phyloP scores from a whole-genome alignment of 2,329 filamentous ascomycete genomes.

The Talaromyces sp. region DNA sequence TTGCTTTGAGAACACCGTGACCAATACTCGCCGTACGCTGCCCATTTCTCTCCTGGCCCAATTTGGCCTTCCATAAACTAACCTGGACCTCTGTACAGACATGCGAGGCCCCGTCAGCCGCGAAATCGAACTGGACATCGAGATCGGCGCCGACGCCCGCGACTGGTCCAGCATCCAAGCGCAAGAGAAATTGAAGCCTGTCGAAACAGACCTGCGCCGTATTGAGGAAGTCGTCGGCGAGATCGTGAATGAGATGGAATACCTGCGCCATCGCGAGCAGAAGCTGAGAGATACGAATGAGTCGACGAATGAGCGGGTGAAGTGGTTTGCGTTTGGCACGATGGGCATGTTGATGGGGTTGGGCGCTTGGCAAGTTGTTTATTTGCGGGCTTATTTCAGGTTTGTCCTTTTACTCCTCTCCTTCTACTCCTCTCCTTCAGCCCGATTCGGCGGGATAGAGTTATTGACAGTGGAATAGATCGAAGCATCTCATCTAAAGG shows the following conservation, averaged over 20 bases:
- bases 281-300: slow-evolving; percentile 97
- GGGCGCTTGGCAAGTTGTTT: slow-evolving; percentile 96
- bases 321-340: slow-evolving; percentile 95
- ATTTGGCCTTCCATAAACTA: neutral
- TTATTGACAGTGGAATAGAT: slow-evolving; percentile 40
- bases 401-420: slow-evolving; percentile 29
- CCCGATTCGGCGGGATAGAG: neutral
- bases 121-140: slow-evolving; percentile 85
- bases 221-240: slow-evolving; percentile 88
- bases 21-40: slow-evolving; percentile 57
- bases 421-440: neutral
- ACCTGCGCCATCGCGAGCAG: slow-evolving; percentile 83
- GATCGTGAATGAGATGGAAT: slow-evolving; percentile 93
- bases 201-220: slow-evolving; percentile 88
- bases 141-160: slow-evolving; percentile 94
- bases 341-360: slow-evolving; percentile 86
- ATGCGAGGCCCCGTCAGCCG: slow-evolving; percentile 54
- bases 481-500: slow-evolving; percentile 64
- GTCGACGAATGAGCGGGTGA: slow-evolving; percentile 97
- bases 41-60: no score
- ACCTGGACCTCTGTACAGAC: slow-evolving; percentile 21
- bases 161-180: slow-evolving; percentile 97
- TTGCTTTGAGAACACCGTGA: slow-evolving; percentile 82
- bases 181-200: slow-evolving; percentile 93
- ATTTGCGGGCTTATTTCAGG: slow-evolving; percentile 95